Evolutionary conservation across 148 eudicot genomes (phyloP).

Genomic region (Diospyros kaki): DNA sequence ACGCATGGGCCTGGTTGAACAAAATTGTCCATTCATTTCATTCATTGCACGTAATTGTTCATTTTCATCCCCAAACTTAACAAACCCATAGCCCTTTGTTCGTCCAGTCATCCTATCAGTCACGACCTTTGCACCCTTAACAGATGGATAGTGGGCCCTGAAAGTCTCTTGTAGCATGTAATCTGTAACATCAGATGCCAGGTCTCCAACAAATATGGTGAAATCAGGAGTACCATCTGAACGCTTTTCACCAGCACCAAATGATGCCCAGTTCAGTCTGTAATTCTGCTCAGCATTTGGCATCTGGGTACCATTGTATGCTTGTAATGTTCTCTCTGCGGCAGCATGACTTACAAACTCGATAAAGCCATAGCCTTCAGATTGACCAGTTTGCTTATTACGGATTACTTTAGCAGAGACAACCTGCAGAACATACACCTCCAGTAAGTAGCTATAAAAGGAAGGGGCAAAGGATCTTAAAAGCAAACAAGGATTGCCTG

Average conservation of each 20-base stretch:
- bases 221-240: slow-evolving; percentile 62
- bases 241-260: slow-evolving; percentile 82
- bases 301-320: slow-evolving; percentile 70
- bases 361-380: slow-evolving; percentile 88
- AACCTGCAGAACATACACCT: slow-evolving; percentile 38
- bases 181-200: slow-evolving; percentile 89
- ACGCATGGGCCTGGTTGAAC: slow-evolving; percentile 87
- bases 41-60: slow-evolving; percentile 84
- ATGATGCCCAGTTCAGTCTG: slow-evolving; percentile 88
- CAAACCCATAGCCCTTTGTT: slow-evolving; percentile 94
- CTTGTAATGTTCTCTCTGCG: slow-evolving; percentile 71
- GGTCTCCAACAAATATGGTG: slow-evolving; percentile 90
- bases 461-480: no score
- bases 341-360: slow-evolving; percentile 72
- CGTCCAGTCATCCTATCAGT: slow-evolving; percentile 78
- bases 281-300: slow-evolving; percentile 74
- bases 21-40: slow-evolving; percentile 86
- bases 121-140: slow-evolving; percentile 92
- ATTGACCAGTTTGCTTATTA: slow-evolving; percentile 68
- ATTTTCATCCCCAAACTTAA: slow-evolving; percentile 76
- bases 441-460: no score
- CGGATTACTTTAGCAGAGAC: slow-evolving; percentile 69
- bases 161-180: slow-evolving; percentile 78
- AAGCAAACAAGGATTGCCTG: no score
- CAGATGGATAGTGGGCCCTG: slow-evolving; percentile 63